Percentiles rank a stretch among this genome's conserved stretches.
These are phyloP conservation scores for Elongisporangium anandrum DNA, from an alignment of 352 stramenopile species.

Conservation along the genomic window DNA sequence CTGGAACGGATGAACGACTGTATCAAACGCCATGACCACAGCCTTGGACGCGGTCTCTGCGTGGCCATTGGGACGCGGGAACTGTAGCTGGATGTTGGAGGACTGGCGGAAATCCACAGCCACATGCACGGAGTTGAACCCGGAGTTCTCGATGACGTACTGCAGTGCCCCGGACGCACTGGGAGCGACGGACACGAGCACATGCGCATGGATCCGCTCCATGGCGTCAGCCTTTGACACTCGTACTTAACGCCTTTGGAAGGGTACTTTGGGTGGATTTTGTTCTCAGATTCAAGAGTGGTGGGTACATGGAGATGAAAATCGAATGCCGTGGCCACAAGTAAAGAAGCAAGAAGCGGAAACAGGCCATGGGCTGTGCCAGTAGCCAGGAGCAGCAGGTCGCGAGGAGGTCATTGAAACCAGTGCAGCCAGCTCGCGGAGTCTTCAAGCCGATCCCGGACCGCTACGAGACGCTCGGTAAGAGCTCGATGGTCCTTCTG, in stretches of 20 bases:
- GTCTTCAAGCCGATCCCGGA: constrained; percentile 28
- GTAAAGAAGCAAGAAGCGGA: not conserved
- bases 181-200: not conserved
- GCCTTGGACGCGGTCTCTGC: not conserved
- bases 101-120: constrained; percentile 44
- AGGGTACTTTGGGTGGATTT: not conserved
- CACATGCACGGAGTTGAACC: constrained; percentile 29
- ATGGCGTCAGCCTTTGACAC: not conserved
- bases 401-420: not conserved
- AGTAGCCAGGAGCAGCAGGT: not conserved
- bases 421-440: too few species aligned
- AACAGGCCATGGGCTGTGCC: not conserved
- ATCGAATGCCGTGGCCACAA: not conserved
- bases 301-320: not conserved
- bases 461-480: constrained; percentile 24
- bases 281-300: not conserved
- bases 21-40: constrained; percentile 16
- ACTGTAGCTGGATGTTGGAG: constrained; percentile 23
- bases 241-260: not conserved
- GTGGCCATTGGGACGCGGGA: constrained; percentile 1
- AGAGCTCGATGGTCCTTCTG: not conserved
- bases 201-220: not conserved
- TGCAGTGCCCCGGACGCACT: constrained; percentile 17
- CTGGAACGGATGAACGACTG: constrained; percentile 31
- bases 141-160: constrained; percentile 39